Base-by-base conservation (phyloP, 352 stramenopile genomes). In the Phytopythium mirpurense region DNA sequence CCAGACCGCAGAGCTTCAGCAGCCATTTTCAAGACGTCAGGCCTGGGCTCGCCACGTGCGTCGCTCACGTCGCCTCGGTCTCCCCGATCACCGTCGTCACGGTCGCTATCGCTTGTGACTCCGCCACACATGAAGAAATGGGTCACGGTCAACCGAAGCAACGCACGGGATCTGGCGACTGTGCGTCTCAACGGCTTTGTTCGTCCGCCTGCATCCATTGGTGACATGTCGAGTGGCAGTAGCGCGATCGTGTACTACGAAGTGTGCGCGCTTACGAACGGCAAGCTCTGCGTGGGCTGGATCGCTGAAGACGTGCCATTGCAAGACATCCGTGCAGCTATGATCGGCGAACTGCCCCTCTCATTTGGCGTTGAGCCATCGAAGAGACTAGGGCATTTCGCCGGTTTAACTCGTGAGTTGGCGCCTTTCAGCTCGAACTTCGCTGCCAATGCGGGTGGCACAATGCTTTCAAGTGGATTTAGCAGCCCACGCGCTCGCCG, bases 231-330 rank as follows among this genome's bases (percentile, higher is more conserved):
- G 0, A 34, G 14, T n/a, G 18, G 19, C 15, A 27, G 40, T 53
- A n/a, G 41, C 38, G 21, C 24, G 11, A 52, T 73, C 3, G 59
- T 77, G 5, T 89, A 84, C 47, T 89, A 72, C 40, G 78, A 89
- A 54, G 73, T 64, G 5, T 65, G 81, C 45, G 48, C 69, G 8
- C 52, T 87, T 40, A 76, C 78, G 0, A 68, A 58, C 23, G 75
- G 78, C 0, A 86, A 72, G 47, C 32, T 86, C 9, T 73, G 66
- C 35, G 54, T 89, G 32, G 78, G 78, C 6, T 89, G 74, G 72
- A 67, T 79, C 31, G 62, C 62, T 18, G 51, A 63, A 36, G 51
- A 26, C 12, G 43, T 48, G 4, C 46, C 56, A 6, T 6, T 43
- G 38, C 47, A 59, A 21, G 34, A 34, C 26, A 57, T 21, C 29